A percentile compares a stretch with the other conserved stretches of the same genome.
Evolutionary conservation across 2,329 filamentous ascomycete genomes (phyloP).

Genomic region (Calonectria pauciramosa): DNA sequence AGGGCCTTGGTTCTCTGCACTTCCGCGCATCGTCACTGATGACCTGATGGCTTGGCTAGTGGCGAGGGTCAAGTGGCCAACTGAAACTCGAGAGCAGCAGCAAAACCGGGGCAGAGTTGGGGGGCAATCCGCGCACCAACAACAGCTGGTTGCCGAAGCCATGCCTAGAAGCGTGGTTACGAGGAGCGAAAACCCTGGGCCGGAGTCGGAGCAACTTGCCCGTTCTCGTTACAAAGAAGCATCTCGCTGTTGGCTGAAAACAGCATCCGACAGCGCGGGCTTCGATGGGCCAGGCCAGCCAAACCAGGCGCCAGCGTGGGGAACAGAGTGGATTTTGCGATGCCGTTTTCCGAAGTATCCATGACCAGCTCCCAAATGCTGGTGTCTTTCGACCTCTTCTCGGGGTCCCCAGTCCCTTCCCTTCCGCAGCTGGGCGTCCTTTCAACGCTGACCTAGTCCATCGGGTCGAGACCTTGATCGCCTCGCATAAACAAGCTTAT

Average conservation of each 20-base stretch:
- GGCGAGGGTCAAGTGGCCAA: background rate
- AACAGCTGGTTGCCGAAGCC: background rate
- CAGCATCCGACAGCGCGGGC: background rate
- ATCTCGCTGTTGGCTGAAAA: background rate
- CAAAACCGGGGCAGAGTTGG: background rate
- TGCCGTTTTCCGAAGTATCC: constrained; percentile 11
- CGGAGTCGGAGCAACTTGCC: constrained; percentile 10
- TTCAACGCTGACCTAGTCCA: background rate
- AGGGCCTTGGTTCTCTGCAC: background rate
- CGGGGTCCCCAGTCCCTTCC: no score
- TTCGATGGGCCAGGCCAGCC: constrained; percentile 4
- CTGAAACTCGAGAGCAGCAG: background rate
- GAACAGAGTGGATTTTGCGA: background rate
- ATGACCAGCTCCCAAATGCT: background rate
- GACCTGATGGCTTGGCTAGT: background rate
- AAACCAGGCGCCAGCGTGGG: background rate
- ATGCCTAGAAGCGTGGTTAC: background rate
- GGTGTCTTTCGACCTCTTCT: background rate
- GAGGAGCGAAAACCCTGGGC: constrained; percentile 3
- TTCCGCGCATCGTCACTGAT: background rate
- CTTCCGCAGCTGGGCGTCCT: background rate
- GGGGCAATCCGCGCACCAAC: background rate
- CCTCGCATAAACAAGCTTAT: background rate
- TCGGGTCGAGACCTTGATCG: background rate
- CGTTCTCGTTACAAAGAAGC: background rate